These are phyloP conservation scores for Hura crepitans DNA, from an alignment of 441 rosid species.

Conservation along the genomic window DNA sequence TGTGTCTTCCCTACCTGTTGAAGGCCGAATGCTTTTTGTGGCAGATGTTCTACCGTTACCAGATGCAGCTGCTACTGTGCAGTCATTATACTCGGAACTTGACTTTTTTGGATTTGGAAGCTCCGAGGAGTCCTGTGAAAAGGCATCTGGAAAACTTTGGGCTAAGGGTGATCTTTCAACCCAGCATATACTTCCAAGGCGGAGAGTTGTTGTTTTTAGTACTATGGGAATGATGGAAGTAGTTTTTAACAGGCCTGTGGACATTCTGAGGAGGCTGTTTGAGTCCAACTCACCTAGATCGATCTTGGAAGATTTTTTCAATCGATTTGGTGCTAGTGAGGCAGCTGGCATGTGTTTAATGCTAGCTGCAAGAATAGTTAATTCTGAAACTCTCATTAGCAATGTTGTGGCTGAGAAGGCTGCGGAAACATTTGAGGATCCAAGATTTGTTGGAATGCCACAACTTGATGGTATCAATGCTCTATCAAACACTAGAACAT, in stretches of 20 bases:
- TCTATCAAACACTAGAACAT: constrained; percentile 67
- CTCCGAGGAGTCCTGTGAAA: constrained; percentile 69
- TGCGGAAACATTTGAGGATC: constrained; percentile 95
- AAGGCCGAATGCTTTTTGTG: constrained; percentile 97
- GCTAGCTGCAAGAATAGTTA: constrained; percentile 84
- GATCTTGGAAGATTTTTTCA: constrained; percentile 84
- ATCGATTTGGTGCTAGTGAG: constrained; percentile 93
- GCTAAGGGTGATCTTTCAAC: constrained; percentile 91
- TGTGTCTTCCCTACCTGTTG: constrained; percentile 82
- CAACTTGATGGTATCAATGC: constrained; percentile 83
- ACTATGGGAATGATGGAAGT: constrained; percentile 99
- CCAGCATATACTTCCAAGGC: constrained; percentile 85
- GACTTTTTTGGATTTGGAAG: constrained; percentile 70
- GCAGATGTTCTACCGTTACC: constrained; percentile 84
- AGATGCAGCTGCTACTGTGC: constrained; percentile 69
- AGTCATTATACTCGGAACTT: constrained; percentile 78
- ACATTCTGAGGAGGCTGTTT: constrained; percentile 80
- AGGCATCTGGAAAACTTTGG: constrained; percentile 83
- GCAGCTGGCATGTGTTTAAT: constrained; percentile 98
- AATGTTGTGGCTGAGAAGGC: constrained; percentile 82
- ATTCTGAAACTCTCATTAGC: constrained; percentile 71
- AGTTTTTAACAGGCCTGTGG: constrained; percentile 90
- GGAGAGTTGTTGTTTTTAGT: constrained; percentile 78
- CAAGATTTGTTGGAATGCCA: constrained; percentile 93
- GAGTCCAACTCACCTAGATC: constrained; percentile 83